A percentile compares a stretch with the other conserved stretches of the same genome.
Evolutionary conservation across 306 rosid genomes (phyloP).

Genomic region (Lathyrus aphaca): DNA sequence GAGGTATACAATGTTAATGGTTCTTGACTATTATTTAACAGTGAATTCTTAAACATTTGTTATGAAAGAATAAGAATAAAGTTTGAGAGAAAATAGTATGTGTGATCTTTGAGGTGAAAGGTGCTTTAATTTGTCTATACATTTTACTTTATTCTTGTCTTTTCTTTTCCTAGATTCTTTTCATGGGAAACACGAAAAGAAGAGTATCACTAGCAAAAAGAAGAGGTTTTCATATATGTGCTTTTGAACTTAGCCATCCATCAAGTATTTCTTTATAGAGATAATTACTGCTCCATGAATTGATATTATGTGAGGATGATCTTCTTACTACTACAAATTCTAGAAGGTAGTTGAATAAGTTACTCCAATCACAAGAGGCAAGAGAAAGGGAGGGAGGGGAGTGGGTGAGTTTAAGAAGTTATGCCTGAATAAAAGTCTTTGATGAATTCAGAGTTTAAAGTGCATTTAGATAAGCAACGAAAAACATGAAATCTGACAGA

Average conservation of each 20-base stretch:
- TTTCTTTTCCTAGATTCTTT: constrained; percentile 58
- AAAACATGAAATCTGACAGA: no score
- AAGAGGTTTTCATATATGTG: not conserved
- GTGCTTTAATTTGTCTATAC: constrained; percentile 41
- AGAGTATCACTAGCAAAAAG: constrained; percentile 44
- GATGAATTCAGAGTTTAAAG: no score
- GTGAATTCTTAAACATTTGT: constrained; percentile 9
- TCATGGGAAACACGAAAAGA: constrained; percentile 68
- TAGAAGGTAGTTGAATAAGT: no score
- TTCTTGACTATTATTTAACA: constrained; percentile 17
- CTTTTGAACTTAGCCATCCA: not conserved
- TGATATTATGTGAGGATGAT: no score
- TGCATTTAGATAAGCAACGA: no score
- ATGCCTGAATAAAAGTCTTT: no score
- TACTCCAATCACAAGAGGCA: no score
- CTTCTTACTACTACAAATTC: no score
- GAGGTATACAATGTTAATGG: constrained; percentile 21
- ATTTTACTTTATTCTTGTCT: constrained; percentile 39
- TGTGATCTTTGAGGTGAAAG: constrained; percentile 46
- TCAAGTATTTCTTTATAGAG: not conserved
- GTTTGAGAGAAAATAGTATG: constrained; percentile 28
- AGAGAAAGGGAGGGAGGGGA: no score
- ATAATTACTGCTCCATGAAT: no score
- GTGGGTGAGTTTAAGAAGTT: no score
- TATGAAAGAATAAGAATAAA: constrained; percentile 52